Evolutionary conservation across 768 basidiomycete genomes (phyloP).

Genomic region (Mycena albidolilacea): DNA sequence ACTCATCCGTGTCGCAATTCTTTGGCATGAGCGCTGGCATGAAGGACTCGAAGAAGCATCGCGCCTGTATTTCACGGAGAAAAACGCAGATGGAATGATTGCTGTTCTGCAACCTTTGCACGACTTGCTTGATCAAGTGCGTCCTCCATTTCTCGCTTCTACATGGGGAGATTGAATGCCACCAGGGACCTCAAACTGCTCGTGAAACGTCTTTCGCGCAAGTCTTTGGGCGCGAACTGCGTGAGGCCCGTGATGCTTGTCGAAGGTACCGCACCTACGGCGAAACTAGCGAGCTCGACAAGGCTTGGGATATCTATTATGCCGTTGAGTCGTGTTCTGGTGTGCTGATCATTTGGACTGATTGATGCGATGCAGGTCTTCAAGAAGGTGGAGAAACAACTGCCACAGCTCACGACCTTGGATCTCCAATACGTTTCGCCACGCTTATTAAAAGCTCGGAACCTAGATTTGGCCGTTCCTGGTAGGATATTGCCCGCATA

Average conservation of each 20-base stretch:
- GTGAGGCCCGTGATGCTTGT: slow-evolving; percentile 93
- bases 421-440: slow-evolving; percentile 99
- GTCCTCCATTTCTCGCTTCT: slow-evolving; percentile 13
- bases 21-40: slow-evolving; percentile 99
- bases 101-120: slow-evolving; percentile 92
- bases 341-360: neutral
- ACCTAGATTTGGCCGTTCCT: slow-evolving; percentile 96
- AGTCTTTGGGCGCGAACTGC: slow-evolving; percentile 92
- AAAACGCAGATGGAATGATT: slow-evolving; percentile 98
- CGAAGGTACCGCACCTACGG: slow-evolving; percentile 88
- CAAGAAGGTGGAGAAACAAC: slow-evolving; percentile 95
- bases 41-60: slow-evolving; percentile 99
- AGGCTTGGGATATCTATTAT: slow-evolving; percentile 99
- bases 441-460: slow-evolving; percentile 86
- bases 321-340: slow-evolving; percentile 65
- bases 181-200: slow-evolving; percentile 91
- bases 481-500: slow-evolving; percentile 59
- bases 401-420: slow-evolving; percentile 89
- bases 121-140: slow-evolving; percentile 89
- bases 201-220: slow-evolving; percentile 97
- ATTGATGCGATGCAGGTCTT: slow-evolving; percentile 74
- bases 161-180: slow-evolving; percentile 16
- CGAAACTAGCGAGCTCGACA: slow-evolving; percentile 92
- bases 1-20: slow-evolving; percentile 95
- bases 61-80: slow-evolving; percentile 95